These are phyloP conservation scores for Podospora didyma DNA, from an alignment of 495 filamentous ascomycete species.

Conservation along the genomic window DNA sequence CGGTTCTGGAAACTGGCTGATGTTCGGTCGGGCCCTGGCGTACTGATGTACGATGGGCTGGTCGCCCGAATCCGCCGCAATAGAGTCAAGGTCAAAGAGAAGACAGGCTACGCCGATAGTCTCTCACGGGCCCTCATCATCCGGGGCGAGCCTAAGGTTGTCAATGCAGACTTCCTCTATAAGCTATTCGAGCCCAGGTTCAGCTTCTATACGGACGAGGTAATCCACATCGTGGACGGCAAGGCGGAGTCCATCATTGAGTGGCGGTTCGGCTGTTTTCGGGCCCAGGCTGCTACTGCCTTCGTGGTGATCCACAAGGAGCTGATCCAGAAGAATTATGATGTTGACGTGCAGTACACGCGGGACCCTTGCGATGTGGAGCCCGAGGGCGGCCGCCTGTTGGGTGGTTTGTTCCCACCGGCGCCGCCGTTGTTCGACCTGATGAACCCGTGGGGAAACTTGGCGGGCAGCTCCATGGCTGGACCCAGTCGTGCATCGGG, in stretches of 20 bases:
- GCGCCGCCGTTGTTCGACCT: too few relatives aligned
- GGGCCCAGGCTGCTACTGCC: background rate
- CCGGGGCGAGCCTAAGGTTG: background rate
- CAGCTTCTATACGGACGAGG: background rate
- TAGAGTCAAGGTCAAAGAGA: background rate
- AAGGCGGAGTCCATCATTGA: background rate
- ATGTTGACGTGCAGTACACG: background rate
- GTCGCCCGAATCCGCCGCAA: background rate
- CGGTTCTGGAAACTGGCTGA: background rate
- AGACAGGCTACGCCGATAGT: too few relatives aligned
- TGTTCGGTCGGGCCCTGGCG: background rate
- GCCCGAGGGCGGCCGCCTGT: too few relatives aligned
- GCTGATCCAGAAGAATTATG: background rate
- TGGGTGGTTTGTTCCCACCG: too few relatives aligned
- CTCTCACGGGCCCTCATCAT: background rate
- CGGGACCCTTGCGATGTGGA: background rate
- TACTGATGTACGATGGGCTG: background rate
- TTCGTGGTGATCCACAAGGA: background rate
- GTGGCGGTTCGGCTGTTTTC: background rate
- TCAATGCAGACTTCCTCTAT: background rate
- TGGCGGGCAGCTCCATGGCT: too few relatives aligned
- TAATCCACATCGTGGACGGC: background rate
- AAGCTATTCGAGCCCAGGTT: background rate
- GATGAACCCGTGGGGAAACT: too few relatives aligned
- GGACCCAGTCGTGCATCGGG: too few relatives aligned